phyloP scores from a whole-genome alignment of 148 eudicot species.

The Chenopodium suecicum region DNA sequence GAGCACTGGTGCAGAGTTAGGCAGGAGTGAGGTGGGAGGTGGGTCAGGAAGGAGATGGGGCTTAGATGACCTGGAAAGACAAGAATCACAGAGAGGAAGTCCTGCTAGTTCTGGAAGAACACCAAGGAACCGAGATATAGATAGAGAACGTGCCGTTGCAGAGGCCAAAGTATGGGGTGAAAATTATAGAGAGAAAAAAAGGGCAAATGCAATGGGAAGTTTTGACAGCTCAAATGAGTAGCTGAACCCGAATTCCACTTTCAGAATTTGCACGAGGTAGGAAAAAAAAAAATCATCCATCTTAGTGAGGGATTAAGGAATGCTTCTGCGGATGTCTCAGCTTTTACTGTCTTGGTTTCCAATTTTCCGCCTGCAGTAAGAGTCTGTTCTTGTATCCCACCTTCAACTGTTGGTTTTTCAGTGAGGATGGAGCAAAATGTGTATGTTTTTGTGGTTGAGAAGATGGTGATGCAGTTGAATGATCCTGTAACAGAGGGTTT shows the following conservation, averaged over 20 bases:
- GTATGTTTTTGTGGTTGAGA: constrained; percentile 28
- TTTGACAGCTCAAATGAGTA: constrained; percentile 68
- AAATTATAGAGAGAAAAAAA: constrained; percentile 78
- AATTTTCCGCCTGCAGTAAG: constrained; percentile 24
- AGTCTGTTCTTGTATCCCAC: constrained; percentile 25
- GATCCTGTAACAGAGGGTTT: constrained; percentile 15
- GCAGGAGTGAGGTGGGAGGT: constrained; percentile 56
- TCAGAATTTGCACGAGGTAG: neutral
- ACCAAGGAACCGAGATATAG: constrained; percentile 67
- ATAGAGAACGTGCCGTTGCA: constrained; percentile 89
- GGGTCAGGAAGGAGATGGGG: constrained; percentile 80
- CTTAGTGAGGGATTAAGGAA: constrained; percentile 12
- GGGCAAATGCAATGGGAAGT: constrained; percentile 55
- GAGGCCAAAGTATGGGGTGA: constrained; percentile 99
- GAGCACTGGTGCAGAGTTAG: constrained; percentile 55
- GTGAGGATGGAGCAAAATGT: constrained; percentile 25
- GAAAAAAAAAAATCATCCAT: constrained; percentile 1
- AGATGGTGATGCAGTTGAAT: constrained; percentile 22
- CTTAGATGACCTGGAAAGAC: constrained; percentile 46
- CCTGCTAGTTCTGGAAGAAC: constrained; percentile 71
- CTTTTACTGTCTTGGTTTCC: constrained; percentile 28
- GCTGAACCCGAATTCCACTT: constrained; percentile 1
- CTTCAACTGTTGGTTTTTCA: constrained; percentile 9
- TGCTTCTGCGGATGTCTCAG: constrained; percentile 10
- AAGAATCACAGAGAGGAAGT: constrained; percentile 63